Conservation (phyloP, 1,284 basidiomycete species). For the Irpex sp. region DNA sequence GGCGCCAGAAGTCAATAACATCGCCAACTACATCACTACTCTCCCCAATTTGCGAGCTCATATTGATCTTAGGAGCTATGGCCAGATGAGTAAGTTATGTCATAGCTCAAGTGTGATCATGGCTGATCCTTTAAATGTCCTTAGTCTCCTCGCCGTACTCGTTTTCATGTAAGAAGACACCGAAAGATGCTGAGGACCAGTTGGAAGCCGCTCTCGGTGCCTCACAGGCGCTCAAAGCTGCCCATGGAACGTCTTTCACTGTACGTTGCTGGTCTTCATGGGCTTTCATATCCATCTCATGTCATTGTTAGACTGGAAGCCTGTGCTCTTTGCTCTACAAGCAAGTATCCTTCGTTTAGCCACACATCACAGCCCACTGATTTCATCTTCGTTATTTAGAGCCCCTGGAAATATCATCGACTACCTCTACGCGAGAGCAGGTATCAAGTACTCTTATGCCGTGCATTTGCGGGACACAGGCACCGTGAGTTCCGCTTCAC, state of each 20-base stretch:
- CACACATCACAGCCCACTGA: background rate
- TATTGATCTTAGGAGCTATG: constrained; percentile 80
- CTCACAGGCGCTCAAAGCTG: constrained; percentile 53
- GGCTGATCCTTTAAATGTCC: background rate
- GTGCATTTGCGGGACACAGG: constrained; percentile 82
- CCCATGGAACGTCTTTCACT: constrained; percentile 52
- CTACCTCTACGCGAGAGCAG: constrained; percentile 65
- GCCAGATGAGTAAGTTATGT: constrained; percentile 68
- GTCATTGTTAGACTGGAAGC: constrained; percentile 47
- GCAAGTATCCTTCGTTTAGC: constrained; percentile 29
- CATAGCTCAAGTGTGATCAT: background rate
- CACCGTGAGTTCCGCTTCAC: constrained; percentile 48
- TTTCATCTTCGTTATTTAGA: constrained; percentile 22
- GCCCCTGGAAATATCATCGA: constrained; percentile 76
- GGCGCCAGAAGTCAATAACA: constrained; percentile 71
- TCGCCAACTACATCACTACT: constrained; percentile 66
- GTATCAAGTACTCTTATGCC: constrained; percentile 75
- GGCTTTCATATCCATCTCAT: background rate
- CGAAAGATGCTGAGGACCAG: constrained; percentile 80
- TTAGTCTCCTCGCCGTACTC: constrained; percentile 73
- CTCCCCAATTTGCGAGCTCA: constrained; percentile 56
- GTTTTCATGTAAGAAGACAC: constrained; percentile 63
- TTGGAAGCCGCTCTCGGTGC: constrained; percentile 77
- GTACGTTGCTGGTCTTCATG: constrained; percentile 27
- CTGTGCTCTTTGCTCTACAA: constrained; percentile 68